Evolutionary conservation across 495 filamentous ascomycete species (phyloP), one percentile per base, ranked within the genome.

Genomic region (Massariosphaeria phaeospora): DNA sequence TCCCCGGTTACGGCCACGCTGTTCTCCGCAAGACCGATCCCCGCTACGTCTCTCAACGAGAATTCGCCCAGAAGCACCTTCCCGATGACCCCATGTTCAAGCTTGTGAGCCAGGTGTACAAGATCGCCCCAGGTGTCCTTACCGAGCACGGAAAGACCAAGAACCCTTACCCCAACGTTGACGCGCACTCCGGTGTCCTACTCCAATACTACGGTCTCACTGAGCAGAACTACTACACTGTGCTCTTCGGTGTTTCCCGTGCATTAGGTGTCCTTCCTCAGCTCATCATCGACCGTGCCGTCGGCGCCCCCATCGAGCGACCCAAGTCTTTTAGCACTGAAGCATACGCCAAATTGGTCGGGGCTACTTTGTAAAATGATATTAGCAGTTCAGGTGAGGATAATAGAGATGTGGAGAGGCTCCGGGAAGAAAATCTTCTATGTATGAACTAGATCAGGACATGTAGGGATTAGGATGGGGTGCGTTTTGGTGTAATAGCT

Each of bases 21-120:
- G 93, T 98, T 60, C 89, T 98, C 63, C 91, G 93, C 76, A 96
- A 97, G 88, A 97, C 93, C 51, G 93, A 98, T 71, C 93, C 93
- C 66, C 91, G 93, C 68, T 98, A 97, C 82, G 84, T 86, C 67
- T 93, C 91, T 57, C 93, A 97, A 79, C 88, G 93, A 73, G 86
- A 89, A 65, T 98, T 98, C 64, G 93, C 93, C 48, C 87, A 88
- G 63, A 84, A 83, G 76, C 83, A 91, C 70, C 86, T 96, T 69
- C 88, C 91, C 65, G 79, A 93, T 70, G 91, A 96, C 78, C 88
- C 89, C 61, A 95, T 98, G 89, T 98, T 96, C 88, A 86, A 97
- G 81, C 84, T 98, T 51, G 93, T 98, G 76, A 89, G 84, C 81
- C 90, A 96, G 77, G 91, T 97, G 61, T 96, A 95, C 84, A 96